Conservation (phyloP, 2,329 filamentous ascomycete genomes). For the Alternaria sp. region DNA sequence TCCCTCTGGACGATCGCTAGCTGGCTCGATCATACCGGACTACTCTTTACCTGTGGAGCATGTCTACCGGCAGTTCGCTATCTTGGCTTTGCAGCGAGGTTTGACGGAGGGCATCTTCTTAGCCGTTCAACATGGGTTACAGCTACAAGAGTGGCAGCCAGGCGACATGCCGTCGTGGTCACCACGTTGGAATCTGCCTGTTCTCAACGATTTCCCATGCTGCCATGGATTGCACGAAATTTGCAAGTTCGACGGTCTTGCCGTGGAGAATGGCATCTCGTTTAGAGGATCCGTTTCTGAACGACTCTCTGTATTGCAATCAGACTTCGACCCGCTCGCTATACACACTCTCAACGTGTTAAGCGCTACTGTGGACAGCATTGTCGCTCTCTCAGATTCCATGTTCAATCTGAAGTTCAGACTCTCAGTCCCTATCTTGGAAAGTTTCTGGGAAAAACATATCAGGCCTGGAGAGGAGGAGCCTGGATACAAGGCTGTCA, state of each 20-base stretch:
- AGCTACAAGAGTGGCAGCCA: neutral
- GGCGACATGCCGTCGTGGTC: neutral
- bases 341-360: neutral
- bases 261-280: neutral
- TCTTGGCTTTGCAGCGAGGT: neutral
- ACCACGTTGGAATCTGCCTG: neutral
- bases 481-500: neutral
- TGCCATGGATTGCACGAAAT: neutral
- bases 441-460: neutral
- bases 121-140: neutral
- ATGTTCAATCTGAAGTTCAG: too few species aligned
- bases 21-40: neutral
- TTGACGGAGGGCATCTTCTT: neutral
- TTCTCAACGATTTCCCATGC: neutral
- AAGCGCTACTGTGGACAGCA: neutral
- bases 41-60: neutral
- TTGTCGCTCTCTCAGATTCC: neutral
- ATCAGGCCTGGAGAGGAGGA: neutral
- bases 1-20: neutral
- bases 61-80: neutral
- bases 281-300: neutral
- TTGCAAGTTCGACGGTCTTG: fast-evolving
- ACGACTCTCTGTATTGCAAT: fast-evolving
- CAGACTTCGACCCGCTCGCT: neutral
- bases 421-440: neutral